Evolutionary conservation across 2,329 filamentous ascomycete genomes (phyloP), one percentile per base, ranked within the genome.

Genomic region (Berkeleyomyces rouxiae): DNA sequence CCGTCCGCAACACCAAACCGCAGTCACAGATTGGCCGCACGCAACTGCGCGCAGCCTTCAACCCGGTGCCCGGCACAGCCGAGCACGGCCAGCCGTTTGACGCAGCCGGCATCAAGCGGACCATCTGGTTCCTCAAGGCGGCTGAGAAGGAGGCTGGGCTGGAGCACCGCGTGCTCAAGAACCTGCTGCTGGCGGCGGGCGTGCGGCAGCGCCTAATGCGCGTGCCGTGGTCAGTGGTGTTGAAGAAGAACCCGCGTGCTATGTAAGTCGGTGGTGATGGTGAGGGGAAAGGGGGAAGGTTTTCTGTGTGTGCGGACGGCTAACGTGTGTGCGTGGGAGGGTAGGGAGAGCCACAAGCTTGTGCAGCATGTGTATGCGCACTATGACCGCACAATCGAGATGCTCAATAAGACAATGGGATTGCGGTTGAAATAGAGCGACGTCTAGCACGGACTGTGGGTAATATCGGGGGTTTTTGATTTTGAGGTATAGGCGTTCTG

Each of bases 401-500:
- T 87, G 85, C 75, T 91, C 62, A 90, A 91, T 69, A 82, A 85
- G 70, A 84, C 78, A 5, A 84, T 90, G 84, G 80, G 81, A 0
- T 70, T 88, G 49, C 87, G 84, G 69, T 70, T 61, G n/a, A 43
- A n/a, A 31, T 61, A 57, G 43, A 53, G 33, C 5, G 7, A 0
- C 7, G 16, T 31, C 16, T 43, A 43, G 3, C 10, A 10, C 42
- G 42, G 5, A 43, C 42, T 36, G 23, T 23, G 16, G 7, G 10
- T 51, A 31, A 10, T 51, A 3, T 23, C 23, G 9, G 11, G 3
- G 4, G 23, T 1, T 23, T 23, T 23, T 23, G 23, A 23, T 23
- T 23, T 23, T 23, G 23, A 23, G 23, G 23, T 23, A 23, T 23
- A 23, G 23, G 23, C 23, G 23, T 23, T 23, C 23, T 23, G 23